These are phyloP conservation scores for Garcia nutans DNA, from an alignment of 345 rosid genomes.

Conservation along the genomic window DNA sequence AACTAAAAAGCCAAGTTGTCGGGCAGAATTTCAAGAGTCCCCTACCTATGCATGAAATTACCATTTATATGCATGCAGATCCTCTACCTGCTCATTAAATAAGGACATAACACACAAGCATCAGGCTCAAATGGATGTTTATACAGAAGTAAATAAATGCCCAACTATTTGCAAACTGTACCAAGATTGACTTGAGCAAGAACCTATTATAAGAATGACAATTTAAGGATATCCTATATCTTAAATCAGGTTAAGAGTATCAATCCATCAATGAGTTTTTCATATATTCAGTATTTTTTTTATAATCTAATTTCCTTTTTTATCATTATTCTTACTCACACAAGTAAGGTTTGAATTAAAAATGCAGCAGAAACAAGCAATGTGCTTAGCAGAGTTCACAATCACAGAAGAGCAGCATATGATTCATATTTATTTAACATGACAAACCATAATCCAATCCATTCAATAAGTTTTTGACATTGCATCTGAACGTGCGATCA, in stretches of 20 bases:
- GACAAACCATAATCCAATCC: not conserved
- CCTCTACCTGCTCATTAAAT: not conserved
- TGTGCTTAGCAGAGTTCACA: slow-evolving; percentile 7
- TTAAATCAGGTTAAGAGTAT: not conserved
- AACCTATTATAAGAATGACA: no score
- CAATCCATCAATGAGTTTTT: no score
- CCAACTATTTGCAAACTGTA: not conserved
- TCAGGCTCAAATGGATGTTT: not conserved
- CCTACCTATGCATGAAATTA: not conserved
- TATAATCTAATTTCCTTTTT: not conserved
- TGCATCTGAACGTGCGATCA: not conserved
- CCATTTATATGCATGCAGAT: not conserved
- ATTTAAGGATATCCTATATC: not conserved
- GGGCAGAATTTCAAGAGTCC: not conserved
- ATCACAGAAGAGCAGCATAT: not conserved
- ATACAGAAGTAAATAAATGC: not conserved
- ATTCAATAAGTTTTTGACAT: not conserved
- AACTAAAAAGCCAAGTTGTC: slow-evolving; percentile 2
- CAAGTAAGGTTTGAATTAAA: slow-evolving; percentile 5
- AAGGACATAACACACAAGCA: not conserved
- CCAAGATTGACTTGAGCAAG: not conserved
- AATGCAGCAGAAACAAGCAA: slow-evolving; percentile 6
- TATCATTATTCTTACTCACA: not conserved
- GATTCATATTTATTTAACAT: not conserved
- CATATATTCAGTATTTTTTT: no score